Base-by-base conservation (phyloP, 768 basidiomycete genomes). In the Leccinum fibrillosum region DNA sequence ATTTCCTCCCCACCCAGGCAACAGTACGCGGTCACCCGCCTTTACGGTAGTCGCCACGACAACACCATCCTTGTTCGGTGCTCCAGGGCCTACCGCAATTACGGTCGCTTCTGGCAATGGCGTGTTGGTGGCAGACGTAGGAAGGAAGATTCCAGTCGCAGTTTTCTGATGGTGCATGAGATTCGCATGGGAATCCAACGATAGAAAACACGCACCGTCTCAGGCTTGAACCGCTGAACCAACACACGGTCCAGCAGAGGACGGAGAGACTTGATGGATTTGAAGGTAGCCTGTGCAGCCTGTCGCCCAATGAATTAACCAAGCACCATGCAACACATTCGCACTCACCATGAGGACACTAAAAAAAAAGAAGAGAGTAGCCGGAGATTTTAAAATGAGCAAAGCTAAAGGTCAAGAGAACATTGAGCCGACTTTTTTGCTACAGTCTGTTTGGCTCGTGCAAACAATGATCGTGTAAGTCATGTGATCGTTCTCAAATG, bases 41-140 rank as follows among this genome's bases (percentile, higher is more conserved):
- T 89, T 86, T 49, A 98, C 95, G 17, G 77, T 72, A 6, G 88
- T 84, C 3, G 93, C 90, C 17, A 88, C 75, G 9, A 96, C 53
- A 11, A 79, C 71, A 34, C 96, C 96, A 2, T 92, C 84, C 78
- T 92, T 93, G 79, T 90, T 84, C 21, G 86, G 89, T n/a, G 90
- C 90, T 32, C 97, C 97, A 34, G 96, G 96, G 56, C 96, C 96
- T 50, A 92, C 89, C 26, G 97, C 92, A 71, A 98, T 89, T 69
- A 97, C 96, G 30, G 93, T 96, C 5, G 94, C 96, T 76, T 98
- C 96, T 2, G 96, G 94, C n/a, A 98, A 83, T 23, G 94, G 94
- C 65, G 74, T 85, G 63, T 73, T 83, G 26, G 92, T 94, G 5
- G 90, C 86, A 1, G 94, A 92, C 0, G 90, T 84, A n/a, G 97